These are phyloP conservation scores for Corniculantispora saksenae DNA, from an alignment of 2,329 filamentous ascomycete genomes.

Conservation along the genomic window DNA sequence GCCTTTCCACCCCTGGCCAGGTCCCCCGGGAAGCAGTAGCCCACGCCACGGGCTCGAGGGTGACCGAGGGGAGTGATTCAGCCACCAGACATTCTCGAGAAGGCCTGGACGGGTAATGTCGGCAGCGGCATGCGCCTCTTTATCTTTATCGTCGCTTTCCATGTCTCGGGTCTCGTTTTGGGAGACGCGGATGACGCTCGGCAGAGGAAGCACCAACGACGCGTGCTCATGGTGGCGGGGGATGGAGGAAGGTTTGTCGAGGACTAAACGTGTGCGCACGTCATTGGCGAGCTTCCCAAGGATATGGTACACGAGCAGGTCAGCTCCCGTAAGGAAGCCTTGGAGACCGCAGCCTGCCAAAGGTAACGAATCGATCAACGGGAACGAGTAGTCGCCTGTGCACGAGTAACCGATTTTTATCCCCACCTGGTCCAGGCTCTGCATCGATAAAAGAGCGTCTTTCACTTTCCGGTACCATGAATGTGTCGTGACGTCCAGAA, in stretches of 20 bases:
- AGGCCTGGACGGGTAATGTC: not conserved
- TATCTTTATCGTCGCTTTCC: not conserved
- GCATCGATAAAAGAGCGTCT: not conserved
- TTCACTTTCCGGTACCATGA: not conserved
- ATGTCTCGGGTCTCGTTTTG: not conserved
- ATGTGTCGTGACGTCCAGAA: conserved; percentile 2
- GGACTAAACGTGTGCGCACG: not conserved
- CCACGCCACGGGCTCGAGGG: not conserved
- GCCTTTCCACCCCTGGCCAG: not conserved
- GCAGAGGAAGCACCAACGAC: not conserved
- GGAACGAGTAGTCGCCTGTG: conserved; percentile 5
- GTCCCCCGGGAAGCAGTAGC: not conserved
- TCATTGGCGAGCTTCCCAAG: not conserved
- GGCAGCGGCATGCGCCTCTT: not conserved
- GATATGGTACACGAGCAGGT: conserved; percentile 1
- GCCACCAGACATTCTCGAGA: not conserved
- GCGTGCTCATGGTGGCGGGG: not conserved
- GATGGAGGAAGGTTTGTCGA: not conserved
- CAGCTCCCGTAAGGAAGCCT: not conserved
- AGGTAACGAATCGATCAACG: not conserved
- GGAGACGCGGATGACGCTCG: not conserved
- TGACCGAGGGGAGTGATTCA: not conserved
- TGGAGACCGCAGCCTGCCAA: not conserved
- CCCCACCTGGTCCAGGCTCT: not conserved
- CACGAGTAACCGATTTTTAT: not conserved